Base-by-base conservation (phyloP, 2,329 filamentous ascomycete genomes). In the Aspergillus sp. region DNA sequence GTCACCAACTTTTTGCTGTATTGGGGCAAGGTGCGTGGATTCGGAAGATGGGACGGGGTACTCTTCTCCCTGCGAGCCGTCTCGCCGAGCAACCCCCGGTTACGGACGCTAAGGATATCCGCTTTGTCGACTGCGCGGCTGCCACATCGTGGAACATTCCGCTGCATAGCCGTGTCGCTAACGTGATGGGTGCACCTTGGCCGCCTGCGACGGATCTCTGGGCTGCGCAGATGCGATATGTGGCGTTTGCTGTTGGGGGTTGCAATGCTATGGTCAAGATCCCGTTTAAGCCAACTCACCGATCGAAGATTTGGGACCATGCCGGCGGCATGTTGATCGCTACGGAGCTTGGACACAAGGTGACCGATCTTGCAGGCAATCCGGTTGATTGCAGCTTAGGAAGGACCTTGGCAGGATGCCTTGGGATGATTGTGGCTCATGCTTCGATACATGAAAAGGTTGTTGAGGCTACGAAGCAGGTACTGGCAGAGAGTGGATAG, bases 261-360 rank as follows among this genome's bases (percentile, higher is more conserved):
- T 70, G 71, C 27, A 71, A 76, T 50, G 68, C 74, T 27, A 67
- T 75, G 54, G 53, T 79, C 11, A 71, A 75, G 35, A 69, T 77
- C 27, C 72, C 74, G 7, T 64, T 63, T 42, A 66, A 67, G 4
- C 50, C 61, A 29, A 58, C 61, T 7, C 67, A 75, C 48, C 72
- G 67, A 29, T 74, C 72, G 1, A 69, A 70, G 44, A 63, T 77
- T n/a, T 79, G 76, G 76, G 77, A 79, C 56, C 76, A 79, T 58
- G 73, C 73, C 1, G 76, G 75, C 5, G 76, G 75, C 0, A 71
- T 75, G 51, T 55, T 79, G 27, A 66, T 79, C 35, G 73, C 68
- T 42, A 58, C 71, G 43, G 76, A 79, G 53, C 65, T 71, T 2
- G 76, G 77, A 6, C 73, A 72, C 7, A 61, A 66, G 39, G 69